Percentiles rank a stretch among this genome's conserved stretches.
phyloP scores from a whole-genome alignment of 2,329 filamentous ascomycete genomes.

The Dactylellina leptospora region DNA sequence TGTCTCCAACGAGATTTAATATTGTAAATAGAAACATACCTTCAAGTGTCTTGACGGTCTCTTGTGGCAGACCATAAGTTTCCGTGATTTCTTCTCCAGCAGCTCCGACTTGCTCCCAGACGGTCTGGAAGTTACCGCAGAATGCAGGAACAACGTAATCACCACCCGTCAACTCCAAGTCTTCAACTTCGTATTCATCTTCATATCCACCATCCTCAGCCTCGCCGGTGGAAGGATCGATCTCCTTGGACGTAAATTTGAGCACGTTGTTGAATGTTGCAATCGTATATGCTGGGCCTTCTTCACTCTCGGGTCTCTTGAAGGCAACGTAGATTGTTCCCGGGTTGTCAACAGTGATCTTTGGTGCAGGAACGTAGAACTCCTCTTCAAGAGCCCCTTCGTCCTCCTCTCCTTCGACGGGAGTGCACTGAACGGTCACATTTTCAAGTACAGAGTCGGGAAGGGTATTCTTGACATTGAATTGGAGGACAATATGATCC shows the following conservation, averaged over 20 bases:
- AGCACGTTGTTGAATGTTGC: slow-evolving; percentile 89
- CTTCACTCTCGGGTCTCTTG: slow-evolving; percentile 68
- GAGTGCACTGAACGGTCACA: slow-evolving; percentile 81
- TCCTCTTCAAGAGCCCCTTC: slow-evolving; percentile 71
- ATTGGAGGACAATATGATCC: slow-evolving; percentile 93
- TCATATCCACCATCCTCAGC: slow-evolving; percentile 93
- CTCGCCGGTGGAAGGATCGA: slow-evolving; percentile 91
- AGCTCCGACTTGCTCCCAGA: slow-evolving; percentile 94
- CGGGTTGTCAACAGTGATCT: slow-evolving; percentile 82
- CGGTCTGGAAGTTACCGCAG: slow-evolving; percentile 90
- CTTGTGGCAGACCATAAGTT: slow-evolving; percentile 75
- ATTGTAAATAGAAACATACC: slow-evolving; percentile 69
- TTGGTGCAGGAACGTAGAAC: slow-evolving; percentile 89
- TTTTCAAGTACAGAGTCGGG: slow-evolving; percentile 89
- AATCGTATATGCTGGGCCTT: slow-evolving; percentile 73
- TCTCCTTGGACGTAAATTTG: slow-evolving; percentile 98
- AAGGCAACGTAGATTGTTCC: slow-evolving; percentile 96
- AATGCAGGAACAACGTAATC: slow-evolving; percentile 95
- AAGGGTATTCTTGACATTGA: slow-evolving; percentile 96
- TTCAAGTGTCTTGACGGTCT: slow-evolving; percentile 89
- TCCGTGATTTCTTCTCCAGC: slow-evolving; percentile 88
- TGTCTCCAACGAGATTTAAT: not conserved
- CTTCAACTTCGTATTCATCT: slow-evolving; percentile 96
- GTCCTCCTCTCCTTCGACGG: slow-evolving; percentile 79
- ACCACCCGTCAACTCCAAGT: slow-evolving; percentile 87